phyloP scores from a whole-genome alignment of 139 green algal species.

The Ostreobium quekettii region DNA sequence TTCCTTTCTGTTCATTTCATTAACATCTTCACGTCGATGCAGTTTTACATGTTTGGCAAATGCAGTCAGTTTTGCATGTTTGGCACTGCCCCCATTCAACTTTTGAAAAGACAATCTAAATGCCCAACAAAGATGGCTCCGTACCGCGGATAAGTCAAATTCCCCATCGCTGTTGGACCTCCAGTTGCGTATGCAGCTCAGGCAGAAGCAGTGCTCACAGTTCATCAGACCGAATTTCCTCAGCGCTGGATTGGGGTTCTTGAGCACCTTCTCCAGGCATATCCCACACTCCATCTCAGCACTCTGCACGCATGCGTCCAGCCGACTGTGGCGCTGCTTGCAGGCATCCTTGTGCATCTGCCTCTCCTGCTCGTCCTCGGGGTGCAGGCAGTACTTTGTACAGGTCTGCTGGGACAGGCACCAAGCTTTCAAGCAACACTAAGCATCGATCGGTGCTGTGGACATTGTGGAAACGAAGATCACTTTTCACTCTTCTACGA shows the following conservation, averaged over 20 bases:
- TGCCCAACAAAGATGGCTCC: no score
- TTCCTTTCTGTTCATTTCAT: no score
- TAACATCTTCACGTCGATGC: no score
- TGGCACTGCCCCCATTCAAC: no score
- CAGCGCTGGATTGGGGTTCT: conserved; percentile 35
- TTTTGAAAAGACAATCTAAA: no score
- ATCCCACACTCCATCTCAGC: conserved; percentile 61
- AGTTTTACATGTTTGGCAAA: no score
- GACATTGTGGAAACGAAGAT: conserved; percentile 1
- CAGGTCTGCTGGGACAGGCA: not conserved
- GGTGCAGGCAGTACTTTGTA: not conserved
- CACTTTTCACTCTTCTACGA: not conserved
- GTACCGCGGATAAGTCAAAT: conserved; percentile 31
- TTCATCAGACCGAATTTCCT: conserved; percentile 71
- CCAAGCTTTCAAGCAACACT: not conserved
- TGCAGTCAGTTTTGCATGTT: no score
- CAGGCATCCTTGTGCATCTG: not conserved
- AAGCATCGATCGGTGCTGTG: not conserved
- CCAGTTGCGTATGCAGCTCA: conserved; percentile 77
- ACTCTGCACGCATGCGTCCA: conserved; percentile 25
- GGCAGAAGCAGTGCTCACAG: conserved; percentile 79
- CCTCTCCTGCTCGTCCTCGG: not conserved
- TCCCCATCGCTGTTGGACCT: conserved; percentile 40
- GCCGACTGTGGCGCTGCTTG: not conserved
- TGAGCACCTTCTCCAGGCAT: conserved; percentile 64